Evolutionary conservation across 805 yeast species (phyloP).

Genomic region (Saccharomycopsis fermentans): DNA sequence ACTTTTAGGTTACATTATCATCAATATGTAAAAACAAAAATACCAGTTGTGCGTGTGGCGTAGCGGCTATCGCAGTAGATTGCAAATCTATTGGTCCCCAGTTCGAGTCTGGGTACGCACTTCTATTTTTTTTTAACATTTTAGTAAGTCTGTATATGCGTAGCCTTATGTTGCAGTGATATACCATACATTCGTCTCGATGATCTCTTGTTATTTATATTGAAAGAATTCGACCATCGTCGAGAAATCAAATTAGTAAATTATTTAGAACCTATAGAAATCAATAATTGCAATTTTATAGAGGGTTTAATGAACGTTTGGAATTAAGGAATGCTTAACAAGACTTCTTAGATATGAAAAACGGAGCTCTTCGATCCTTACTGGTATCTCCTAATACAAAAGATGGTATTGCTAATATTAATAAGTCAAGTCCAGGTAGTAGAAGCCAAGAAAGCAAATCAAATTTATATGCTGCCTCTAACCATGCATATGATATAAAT

Average conservation of each 20-base stretch:
- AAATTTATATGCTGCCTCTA: background rate
- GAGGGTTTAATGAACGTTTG: background rate
- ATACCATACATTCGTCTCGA: background rate
- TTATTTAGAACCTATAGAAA: too few relatives aligned
- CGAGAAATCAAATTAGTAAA: too few relatives aligned
- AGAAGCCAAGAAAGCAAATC: background rate
- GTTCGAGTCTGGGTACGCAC: conserved; percentile 94
- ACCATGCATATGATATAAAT: background rate
- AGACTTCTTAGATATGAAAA: background rate
- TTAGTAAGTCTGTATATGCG: too few relatives aligned
- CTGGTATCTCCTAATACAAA: background rate
- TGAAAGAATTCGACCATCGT: too few relatives aligned
- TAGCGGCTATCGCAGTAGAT: conserved; percentile 98
- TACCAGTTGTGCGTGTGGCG: conserved; percentile 48
- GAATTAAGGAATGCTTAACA: background rate
- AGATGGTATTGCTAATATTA: background rate
- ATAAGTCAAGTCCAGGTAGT: background rate
- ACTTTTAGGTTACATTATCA: too few relatives aligned
- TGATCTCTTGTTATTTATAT: background rate
- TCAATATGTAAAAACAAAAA: too few relatives aligned
- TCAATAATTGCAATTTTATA: background rate
- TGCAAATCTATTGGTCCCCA: conserved; percentile 98
- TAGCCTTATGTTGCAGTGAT: background rate
- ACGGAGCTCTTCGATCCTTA: background rate
- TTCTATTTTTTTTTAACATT: conserved; percentile 33